Conservation (phyloP, 768 basidiomycete genomes). For the Strobilomyces confusus region DNA sequence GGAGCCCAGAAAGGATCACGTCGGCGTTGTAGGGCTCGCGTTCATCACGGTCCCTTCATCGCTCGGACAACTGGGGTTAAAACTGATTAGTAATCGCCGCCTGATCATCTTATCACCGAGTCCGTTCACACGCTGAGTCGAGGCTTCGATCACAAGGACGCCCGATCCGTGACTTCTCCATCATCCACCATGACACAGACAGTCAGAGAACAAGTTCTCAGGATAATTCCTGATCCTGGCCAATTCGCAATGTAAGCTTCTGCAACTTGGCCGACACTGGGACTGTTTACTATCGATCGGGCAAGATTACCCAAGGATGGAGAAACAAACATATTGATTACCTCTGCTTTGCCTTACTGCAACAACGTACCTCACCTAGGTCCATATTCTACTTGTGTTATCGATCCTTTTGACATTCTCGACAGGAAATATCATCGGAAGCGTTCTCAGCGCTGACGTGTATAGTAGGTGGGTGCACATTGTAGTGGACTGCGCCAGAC, state of each 20-base stretch:
- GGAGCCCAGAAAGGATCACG: neutral
- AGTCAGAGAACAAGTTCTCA: constrained; percentile 50
- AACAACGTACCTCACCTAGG: constrained; percentile 98
- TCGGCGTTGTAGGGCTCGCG: no score
- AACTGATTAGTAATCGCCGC: constrained; percentile 18
- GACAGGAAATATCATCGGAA: constrained; percentile 87
- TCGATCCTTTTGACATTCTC: constrained; percentile 1
- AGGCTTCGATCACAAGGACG: constrained; percentile 9
- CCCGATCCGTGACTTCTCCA: neutral
- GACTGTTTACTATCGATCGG: neutral
- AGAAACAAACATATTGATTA: constrained; percentile 85
- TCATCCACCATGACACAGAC: constrained; percentile 44
- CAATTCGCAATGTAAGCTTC: constrained; percentile 42
- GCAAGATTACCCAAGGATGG: constrained; percentile 75
- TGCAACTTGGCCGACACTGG: neutral
- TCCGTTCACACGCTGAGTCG: neutral
- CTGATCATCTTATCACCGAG: neutral
- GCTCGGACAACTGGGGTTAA: neutral
- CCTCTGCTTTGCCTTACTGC: constrained; percentile 93
- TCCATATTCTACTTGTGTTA: constrained; percentile 31
- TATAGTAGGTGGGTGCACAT: constrained; percentile 74
- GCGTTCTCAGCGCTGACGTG: constrained; percentile 94
- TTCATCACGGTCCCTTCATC: no score
- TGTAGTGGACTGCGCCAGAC: neutral
- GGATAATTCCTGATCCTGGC: constrained; percentile 51